Base-by-base conservation (phyloP, 805 yeast species). In the Torulaspora delbrueckii region DNA sequence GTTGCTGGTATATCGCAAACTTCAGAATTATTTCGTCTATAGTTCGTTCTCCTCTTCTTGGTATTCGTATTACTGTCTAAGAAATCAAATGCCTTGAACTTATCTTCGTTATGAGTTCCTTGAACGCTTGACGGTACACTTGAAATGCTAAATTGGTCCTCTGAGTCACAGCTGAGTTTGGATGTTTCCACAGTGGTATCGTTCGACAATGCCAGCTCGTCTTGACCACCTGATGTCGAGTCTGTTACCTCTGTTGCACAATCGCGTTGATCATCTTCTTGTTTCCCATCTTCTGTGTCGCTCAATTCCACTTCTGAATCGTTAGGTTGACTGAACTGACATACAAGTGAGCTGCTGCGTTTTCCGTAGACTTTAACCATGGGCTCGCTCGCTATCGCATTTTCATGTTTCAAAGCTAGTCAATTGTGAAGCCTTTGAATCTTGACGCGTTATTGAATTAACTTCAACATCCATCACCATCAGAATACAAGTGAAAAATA, bases 331-430 rank as follows among this genome's bases (percentile, higher is more conserved):
- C 35, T 26, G 46, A 43, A 25, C 48, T 42, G 37, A 32, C 31
- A 38, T 32, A 24, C 47, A 36, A 48, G 37, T 8, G 46, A 47
- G 35, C 54, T 50, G 14, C 58, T 49, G 9, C 51, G 46, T 42
- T 45, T 58, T 24, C 62, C 61, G 33, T 58, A 57, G 12, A 45
- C 50, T 27, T 36, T 57, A 58, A 54, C 52, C 44, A 40, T 28
- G 26, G 13, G 39, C 43, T 32, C 14, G 13, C 23, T 32, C 19
- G 14, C 33, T 37, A 19, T n/a, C 19, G 16, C 38, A 46, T 38
- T 18, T 33, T 19, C 14, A 8, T 28, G 24, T 23, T 16, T 27
- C 26, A 16, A 28, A 16, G 19, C 34, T 10, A 31, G 12, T 31
- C 16, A 10, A 14, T 16, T 16, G 19, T 31, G 14, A 14, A 10